Base-by-base conservation (phyloP, 2,329 filamentous ascomycete genomes). In the Colletotrichum sp. region DNA sequence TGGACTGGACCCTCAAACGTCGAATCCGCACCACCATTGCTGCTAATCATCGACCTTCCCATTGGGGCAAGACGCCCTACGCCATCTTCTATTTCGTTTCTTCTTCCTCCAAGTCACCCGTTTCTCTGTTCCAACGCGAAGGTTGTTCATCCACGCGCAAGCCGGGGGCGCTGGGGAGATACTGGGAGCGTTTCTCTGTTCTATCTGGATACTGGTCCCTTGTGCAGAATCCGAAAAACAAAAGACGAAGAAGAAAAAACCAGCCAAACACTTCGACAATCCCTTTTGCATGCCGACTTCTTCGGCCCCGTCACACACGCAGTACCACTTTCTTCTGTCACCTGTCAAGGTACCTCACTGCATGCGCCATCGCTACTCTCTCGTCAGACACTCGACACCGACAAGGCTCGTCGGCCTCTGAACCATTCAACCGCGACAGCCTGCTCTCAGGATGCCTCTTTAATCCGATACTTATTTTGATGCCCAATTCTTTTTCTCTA, bases 361-460 rank as follows among this genome's bases (percentile, higher is more conserved):
- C 72, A 56, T 75, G 72, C 72, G 56, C 73, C 48, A 36, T 67
- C 58, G 43, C 55, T 58, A 36, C 60, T 34, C 39, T 61, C 52
- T 73, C 73, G 32, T 65, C 68, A 73, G 25, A 52, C 34, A 39
- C 39, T 27, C 56, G 8, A 32, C 27, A 60, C 27, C 56, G 4
- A 60, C 30, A 62, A 30, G 28, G 25, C 16, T 68, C 55, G n/a
- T 22, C 30, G 27, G 18, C 43, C 52, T 27, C 64, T 32, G 58
- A 32, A 62, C 30, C 30, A 9, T 60, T 34, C 27, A 30, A 62
- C n/a, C 4, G 25, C 58, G 58, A 25, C 58, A n/a, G 68, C 28
- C 70, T 15, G 25, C 22, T 56, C 61, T 56, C 71, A 76, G 71
- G 28, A 76, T 76, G 74, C 58, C 48, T 70, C 43, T 70, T 32